phyloP scores from a whole-genome alignment of 129 eudicot genomes.

The Arctium minus region DNA sequence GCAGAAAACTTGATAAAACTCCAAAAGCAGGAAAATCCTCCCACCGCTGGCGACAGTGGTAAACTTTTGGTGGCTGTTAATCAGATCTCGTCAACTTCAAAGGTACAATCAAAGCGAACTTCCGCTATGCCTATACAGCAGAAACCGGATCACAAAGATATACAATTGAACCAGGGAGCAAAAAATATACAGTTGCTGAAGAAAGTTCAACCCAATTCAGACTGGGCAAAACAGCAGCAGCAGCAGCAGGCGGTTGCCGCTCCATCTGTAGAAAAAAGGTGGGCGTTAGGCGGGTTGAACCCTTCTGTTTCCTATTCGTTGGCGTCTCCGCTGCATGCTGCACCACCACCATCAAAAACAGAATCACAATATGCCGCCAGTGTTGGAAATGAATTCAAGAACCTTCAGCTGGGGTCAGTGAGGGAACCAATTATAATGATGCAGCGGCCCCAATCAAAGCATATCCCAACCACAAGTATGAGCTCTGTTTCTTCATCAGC shows the following conservation, averaged over 20 bases:
- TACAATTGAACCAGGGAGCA: conserved; percentile 42
- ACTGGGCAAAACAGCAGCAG: conserved; percentile 57
- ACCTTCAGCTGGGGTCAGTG: conserved; percentile 65
- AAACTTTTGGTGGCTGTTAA: conserved; percentile 34
- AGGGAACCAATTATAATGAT: conserved; percentile 70
- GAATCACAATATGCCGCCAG: conserved; percentile 42
- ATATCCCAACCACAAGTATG: conserved; percentile 27
- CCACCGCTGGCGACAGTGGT: conserved; percentile 11
- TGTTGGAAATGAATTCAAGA: conserved; percentile 51
- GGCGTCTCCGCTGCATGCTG: conserved; percentile 50
- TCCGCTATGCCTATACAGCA: conserved; percentile 28
- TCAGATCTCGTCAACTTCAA: conserved; percentile 31
- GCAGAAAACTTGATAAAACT: conserved; percentile 48
- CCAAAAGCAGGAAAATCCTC: conserved; percentile 60
- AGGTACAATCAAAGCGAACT: conserved; percentile 27
- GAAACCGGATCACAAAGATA: conserved; percentile 46
- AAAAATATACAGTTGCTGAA: conserved; percentile 39
- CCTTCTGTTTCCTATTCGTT: conserved; percentile 50
- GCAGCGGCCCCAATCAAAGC: conserved; percentile 77
- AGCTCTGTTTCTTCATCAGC: conserved; percentile 39
- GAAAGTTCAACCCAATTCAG: conserved; percentile 47
- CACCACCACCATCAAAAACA: conserved; percentile 42
- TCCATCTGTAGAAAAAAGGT: conserved; percentile 46
- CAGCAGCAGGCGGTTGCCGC: not conserved
- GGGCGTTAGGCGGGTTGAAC: conserved; percentile 44